Evolutionary conservation across 768 basidiomycete species (phyloP).

Genomic region (Krasilnikovozyma curviuscula): DNA sequence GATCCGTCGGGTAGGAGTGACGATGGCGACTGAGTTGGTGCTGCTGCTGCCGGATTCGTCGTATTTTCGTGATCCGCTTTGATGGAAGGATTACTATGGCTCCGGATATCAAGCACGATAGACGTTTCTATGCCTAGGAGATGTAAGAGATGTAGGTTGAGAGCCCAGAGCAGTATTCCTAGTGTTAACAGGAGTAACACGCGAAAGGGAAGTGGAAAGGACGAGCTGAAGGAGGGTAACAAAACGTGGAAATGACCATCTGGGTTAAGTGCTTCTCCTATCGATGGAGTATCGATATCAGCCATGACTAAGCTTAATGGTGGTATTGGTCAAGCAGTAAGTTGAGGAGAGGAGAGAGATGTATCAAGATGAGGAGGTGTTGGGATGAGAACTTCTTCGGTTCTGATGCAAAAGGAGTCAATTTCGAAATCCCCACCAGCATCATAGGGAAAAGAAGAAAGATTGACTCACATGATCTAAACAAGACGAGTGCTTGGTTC

Average conservation of each 20-base stretch:
- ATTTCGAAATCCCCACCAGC: too few species aligned
- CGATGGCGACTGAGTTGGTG: not conserved
- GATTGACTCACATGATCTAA: too few species aligned
- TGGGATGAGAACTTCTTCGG: too few species aligned
- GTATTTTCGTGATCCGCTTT: not conserved
- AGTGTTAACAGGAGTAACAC: constrained; percentile 47
- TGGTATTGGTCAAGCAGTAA: too few species aligned
- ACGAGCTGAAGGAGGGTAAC: constrained; percentile 23
- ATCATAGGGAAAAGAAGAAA: too few species aligned
- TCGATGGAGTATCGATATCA: constrained; percentile 26
- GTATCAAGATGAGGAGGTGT: too few species aligned
- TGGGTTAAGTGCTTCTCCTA: constrained; percentile 8
- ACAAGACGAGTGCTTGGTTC: too few species aligned
- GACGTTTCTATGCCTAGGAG: constrained; percentile 53
- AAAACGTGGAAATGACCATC: constrained; percentile 19
- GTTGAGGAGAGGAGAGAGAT: too few species aligned
- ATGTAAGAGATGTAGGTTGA: constrained; percentile 71
- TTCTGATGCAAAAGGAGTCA: too few species aligned
- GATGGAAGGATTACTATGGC: constrained; percentile 6
- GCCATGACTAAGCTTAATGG: too few species aligned
- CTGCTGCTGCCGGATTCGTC: constrained; percentile 2
- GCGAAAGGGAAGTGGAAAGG: constrained; percentile 76
- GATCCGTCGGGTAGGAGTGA: not conserved
- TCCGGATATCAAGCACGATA: constrained; percentile 40
- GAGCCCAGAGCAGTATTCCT: constrained; percentile 77